A percentile compares a stretch with the other conserved stretches of the same genome.
Conservation (phyloP, 2,329 filamentous ascomycete genomes). For the Colletotrichum sp. region DNA sequence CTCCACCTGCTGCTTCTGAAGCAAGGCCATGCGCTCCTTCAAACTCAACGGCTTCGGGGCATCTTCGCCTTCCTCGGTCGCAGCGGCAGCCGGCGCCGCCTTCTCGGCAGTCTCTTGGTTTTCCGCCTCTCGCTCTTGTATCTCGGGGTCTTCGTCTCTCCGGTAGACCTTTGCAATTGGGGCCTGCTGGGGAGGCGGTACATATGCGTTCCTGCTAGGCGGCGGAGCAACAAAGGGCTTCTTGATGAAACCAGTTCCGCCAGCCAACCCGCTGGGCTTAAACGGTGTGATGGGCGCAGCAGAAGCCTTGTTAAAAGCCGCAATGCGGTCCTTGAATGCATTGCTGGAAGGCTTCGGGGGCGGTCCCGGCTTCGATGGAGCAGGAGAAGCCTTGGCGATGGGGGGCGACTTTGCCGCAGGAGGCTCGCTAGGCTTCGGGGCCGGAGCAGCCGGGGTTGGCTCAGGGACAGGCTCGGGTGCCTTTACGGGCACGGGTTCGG, state of each 20-base stretch:
- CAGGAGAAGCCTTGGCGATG: constrained; percentile 39
- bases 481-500: constrained; percentile 36
- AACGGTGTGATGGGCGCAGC: constrained; percentile 89
- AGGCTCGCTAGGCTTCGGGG: constrained; percentile 42
- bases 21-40: constrained; percentile 91
- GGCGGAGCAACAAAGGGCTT: constrained; percentile 97
- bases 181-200: constrained; percentile 76
- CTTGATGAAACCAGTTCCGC: constrained; percentile 79
- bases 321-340: constrained; percentile 94
- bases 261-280: constrained; percentile 73
- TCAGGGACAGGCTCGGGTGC: constrained; percentile 32
- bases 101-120: constrained; percentile 70
- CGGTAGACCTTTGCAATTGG: constrained; percentile 79
- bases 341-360: constrained; percentile 77
- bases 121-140: constrained; percentile 69
- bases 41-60: constrained; percentile 90
- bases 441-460: constrained; percentile 29
- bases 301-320: constrained; percentile 91
- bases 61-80: constrained; percentile 64
- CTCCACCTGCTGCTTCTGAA: constrained; percentile 94
- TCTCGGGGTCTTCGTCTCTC: constrained; percentile 84
- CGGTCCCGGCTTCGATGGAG: constrained; percentile 53
- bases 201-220: constrained; percentile 88
- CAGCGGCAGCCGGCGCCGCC: constrained; percentile 58
- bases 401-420: constrained; percentile 40